Conservation (phyloP, 768 basidiomycete genomes). For the Tubosaeta brunneosetosa region DNA sequence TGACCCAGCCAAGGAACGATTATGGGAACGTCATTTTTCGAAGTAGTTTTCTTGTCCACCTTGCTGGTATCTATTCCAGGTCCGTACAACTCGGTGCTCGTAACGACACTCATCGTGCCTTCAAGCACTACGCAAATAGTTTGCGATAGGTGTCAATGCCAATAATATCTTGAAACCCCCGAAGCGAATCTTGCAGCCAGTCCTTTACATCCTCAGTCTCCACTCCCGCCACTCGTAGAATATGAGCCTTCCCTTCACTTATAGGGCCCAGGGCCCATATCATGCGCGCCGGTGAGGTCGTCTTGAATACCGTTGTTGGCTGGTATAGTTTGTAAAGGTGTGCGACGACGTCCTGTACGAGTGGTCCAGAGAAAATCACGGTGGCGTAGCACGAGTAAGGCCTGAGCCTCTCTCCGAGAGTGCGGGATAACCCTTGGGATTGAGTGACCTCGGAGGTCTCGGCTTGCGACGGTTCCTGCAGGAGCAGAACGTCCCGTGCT, state of each 20-base stretch:
- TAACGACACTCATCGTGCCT: not conserved
- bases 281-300: slow-evolving; percentile 48
- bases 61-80: slow-evolving; percentile 48
- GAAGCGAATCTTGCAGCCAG: slow-evolving; percentile 62
- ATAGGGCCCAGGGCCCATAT: slow-evolving; percentile 80
- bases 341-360: slow-evolving; percentile 43
- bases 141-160: slow-evolving; percentile 63
- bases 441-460: slow-evolving; percentile 8
- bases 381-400: slow-evolving; percentile 93
- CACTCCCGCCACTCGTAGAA: slow-evolving; percentile 70
- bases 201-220: slow-evolving; percentile 70
- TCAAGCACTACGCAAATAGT: slow-evolving; percentile 44
- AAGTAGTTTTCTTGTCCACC: slow-evolving; percentile 51
- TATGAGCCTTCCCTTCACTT: slow-evolving; percentile 40
- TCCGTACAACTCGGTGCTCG: slow-evolving; percentile 34
- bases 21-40: slow-evolving; percentile 53
- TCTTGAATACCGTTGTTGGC: slow-evolving; percentile 59
- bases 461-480: slow-evolving; percentile 45
- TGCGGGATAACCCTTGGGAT: slow-evolving; percentile 35
- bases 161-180: slow-evolving; percentile 46
- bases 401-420: slow-evolving; percentile 55
- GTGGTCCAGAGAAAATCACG: slow-evolving; percentile 72
- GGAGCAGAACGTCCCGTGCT: slow-evolving; percentile 71
- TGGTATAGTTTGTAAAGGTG: slow-evolving; percentile 48
- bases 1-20: slow-evolving; percentile 73